Evolutionary conservation across 2,329 filamentous ascomycete genomes (phyloP).

Genomic region (Fusarium sp.): DNA sequence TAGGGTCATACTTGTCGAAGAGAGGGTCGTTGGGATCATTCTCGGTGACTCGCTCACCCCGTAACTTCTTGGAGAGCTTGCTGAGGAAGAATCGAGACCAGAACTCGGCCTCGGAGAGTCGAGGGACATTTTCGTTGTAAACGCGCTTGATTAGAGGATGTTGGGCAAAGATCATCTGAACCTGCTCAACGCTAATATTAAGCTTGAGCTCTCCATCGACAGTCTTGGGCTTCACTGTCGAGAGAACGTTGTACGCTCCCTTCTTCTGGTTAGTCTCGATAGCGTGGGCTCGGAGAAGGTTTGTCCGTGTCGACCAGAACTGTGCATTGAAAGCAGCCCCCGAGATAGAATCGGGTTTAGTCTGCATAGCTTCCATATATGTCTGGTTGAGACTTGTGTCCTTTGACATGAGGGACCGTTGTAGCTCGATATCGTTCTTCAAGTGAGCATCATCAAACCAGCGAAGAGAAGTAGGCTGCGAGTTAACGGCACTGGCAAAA

Average conservation of each 20-base stretch:
- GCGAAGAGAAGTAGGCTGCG: slow-evolving; percentile 65
- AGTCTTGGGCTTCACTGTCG: slow-evolving; percentile 79
- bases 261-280: slow-evolving; percentile 88
- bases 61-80: slow-evolving; percentile 87
- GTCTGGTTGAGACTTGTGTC: slow-evolving; percentile 81
- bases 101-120: slow-evolving; percentile 81
- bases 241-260: slow-evolving; percentile 93
- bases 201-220: slow-evolving; percentile 72
- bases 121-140: slow-evolving; percentile 93
- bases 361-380: slow-evolving; percentile 84
- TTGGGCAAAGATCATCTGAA: slow-evolving; percentile 91
- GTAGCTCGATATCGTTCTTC: slow-evolving; percentile 81
- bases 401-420: slow-evolving; percentile 87
- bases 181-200: slow-evolving; percentile 90
- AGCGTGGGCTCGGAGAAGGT: slow-evolving; percentile 87
- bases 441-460: slow-evolving; percentile 87
- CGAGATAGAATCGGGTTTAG: slow-evolving; percentile 86
- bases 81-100: slow-evolving; percentile 96
- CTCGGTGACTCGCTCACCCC: slow-evolving; percentile 86
- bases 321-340: slow-evolving; percentile 86
- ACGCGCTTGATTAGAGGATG: slow-evolving; percentile 90
- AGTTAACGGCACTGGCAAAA: slow-evolving; percentile 76
- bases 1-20: slow-evolving; percentile 86
- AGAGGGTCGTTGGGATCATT: slow-evolving; percentile 80
- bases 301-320: slow-evolving; percentile 93